Evolutionary conservation across 2,329 filamentous ascomycete species (phyloP).

Genomic region (Metarhizium sp.): DNA sequence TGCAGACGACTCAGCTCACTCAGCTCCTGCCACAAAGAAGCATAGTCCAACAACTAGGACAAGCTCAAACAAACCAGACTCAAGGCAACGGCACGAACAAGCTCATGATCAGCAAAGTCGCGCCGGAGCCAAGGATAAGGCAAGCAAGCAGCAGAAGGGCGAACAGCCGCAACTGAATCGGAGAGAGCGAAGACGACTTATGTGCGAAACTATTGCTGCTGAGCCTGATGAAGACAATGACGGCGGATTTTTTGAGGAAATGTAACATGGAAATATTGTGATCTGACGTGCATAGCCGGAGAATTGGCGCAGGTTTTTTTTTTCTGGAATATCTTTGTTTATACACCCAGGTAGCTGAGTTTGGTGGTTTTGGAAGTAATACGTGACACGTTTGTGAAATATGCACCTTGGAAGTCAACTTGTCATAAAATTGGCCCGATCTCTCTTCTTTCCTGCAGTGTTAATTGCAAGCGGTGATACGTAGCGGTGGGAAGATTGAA

Average conservation of each 20-base stretch:
- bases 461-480: too few relatives aligned
- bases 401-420: too few relatives aligned
- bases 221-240: conserved; percentile 35
- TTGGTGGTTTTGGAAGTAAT: too few relatives aligned
- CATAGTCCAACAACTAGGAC: conserved; percentile 6
- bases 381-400: too few relatives aligned
- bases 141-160: conserved; percentile 14
- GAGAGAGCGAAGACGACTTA: conserved; percentile 24
- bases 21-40: conserved; percentile 7
- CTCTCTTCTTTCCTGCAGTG: too few relatives aligned
- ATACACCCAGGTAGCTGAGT: neutral
- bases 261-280: neutral
- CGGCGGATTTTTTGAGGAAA: conserved; percentile 39
- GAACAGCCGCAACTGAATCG: conserved; percentile 22
- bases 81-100: neutral
- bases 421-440: too few relatives aligned
- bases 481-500: too few relatives aligned
- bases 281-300: neutral
- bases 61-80: neutral
- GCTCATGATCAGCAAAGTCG: neutral
- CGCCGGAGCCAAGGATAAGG: conserved; percentile 7
- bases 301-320: neutral
- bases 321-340: neutral
- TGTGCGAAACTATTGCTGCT: conserved; percentile 22
- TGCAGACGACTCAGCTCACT: conserved; percentile 8